Conservation (phyloP, 371 early-diverging fungal species). For the Lichtheimia corymbifera region DNA sequence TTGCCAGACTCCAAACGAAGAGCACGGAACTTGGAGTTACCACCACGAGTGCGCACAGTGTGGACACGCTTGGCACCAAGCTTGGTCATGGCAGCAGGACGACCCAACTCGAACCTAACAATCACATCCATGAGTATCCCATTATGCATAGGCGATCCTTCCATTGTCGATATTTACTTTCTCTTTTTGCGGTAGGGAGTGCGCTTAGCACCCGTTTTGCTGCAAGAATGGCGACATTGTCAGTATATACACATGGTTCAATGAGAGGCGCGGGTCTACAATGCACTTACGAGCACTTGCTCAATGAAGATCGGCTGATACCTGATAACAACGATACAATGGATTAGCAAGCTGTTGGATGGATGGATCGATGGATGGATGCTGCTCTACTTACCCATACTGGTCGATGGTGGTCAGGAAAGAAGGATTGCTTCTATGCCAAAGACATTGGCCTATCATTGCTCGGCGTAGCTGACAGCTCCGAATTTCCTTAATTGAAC, state of each 20-base stretch:
- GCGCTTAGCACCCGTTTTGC: slow-evolving; percentile 19
- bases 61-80: slow-evolving; percentile 95
- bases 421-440: not conserved
- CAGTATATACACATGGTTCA: not conserved
- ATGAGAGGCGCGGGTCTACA: not conserved
- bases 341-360: slow-evolving; percentile 6
- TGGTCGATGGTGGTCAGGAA: slow-evolving; percentile 8
- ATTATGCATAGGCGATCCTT: not conserved
- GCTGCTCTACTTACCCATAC: slow-evolving; percentile 7
- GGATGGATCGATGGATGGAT: slow-evolving; percentile 3
- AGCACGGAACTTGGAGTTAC: slow-evolving; percentile 98
- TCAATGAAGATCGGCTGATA: slow-evolving; percentile 19
- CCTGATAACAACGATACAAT: slow-evolving; percentile 9
- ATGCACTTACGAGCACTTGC: slow-evolving; percentile 16
- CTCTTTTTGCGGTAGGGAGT: slow-evolving; percentile 18
- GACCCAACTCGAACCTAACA: slow-evolving; percentile 94
- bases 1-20: slow-evolving; percentile 97
- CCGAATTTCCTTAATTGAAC: too few species aligned
- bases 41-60: slow-evolving; percentile 94
- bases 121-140: not conserved
- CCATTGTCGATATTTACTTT: slow-evolving; percentile 10
- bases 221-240: not conserved
- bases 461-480: too few species aligned
- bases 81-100: slow-evolving; percentile 97
- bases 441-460: too few species aligned